Evolutionary conservation across 2,329 filamentous ascomycete species (phyloP).

Genomic region (Xylaria multiplex): DNA sequence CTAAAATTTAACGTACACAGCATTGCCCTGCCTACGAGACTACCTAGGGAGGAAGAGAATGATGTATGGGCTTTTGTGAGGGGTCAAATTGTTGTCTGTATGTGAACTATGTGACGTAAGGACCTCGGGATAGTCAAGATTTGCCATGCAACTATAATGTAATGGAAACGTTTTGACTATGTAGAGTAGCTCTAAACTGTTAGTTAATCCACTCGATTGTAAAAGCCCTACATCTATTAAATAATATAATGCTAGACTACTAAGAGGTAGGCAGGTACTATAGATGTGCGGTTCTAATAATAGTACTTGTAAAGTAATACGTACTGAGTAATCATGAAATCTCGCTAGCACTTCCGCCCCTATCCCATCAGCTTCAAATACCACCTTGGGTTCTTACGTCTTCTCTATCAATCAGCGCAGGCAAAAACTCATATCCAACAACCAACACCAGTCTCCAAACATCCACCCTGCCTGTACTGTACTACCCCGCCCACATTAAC

Average conservation of each 20-base stretch:
- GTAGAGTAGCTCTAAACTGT: neutral
- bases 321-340: neutral
- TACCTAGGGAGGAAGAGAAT: too few species aligned
- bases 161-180: too few species aligned
- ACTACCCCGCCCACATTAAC: neutral
- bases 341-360: neutral
- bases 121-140: too few species aligned
- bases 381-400: neutral
- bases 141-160: too few species aligned
- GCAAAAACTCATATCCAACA: neutral
- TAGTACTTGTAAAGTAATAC: neutral
- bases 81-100: too few species aligned
- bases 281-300: neutral
- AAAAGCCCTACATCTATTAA: neutral
- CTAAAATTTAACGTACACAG: too few species aligned
- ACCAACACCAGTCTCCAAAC: neutral
- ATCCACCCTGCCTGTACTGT: slow-evolving; percentile 7
- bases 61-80: too few species aligned
- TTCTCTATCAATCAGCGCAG: neutral
- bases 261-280: neutral
- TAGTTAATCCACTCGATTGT: neutral
- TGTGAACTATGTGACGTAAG: too few species aligned
- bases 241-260: neutral
- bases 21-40: too few species aligned
- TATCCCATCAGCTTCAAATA: neutral